Base-by-base conservation (phyloP, 208 protist genomes). In the Novymonas esmeraldas region DNA sequence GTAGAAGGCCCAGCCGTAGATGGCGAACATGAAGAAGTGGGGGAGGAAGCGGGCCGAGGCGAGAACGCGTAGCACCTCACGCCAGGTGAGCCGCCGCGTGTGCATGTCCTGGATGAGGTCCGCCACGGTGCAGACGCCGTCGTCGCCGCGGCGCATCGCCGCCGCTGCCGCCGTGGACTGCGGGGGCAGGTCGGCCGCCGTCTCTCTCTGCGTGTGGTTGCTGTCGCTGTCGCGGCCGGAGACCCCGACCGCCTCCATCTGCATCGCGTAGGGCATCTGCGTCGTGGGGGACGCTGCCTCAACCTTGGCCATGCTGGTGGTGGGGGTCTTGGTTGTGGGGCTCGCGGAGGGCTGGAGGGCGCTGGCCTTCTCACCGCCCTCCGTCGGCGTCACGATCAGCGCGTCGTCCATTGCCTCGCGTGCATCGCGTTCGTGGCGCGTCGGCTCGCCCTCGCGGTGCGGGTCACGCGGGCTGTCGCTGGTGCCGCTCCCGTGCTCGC, bases 1-100 rank as follows among this genome's bases (percentile, higher is more conserved):
- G 70, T 84, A 94, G 69, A 94, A 94, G 52, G 84, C 76, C 82
- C 82, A 94, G 20, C 85, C 82, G 64, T 79, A 94, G 39, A 92
- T 78, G 66, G 79, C 67, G 63, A 85, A 92, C 75, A 87, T 90
- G 66, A 91, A 80, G 64, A 94, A 89, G 69, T 92, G 90, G 2
- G 67, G 74, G 7, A 92, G 65, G 71, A 94, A 94, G 16, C 68
- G 81, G 16, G 50, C 20, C 1, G 76, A 83, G 24, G 90, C 55
- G 31, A 87, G 31, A n/a, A 81, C 79, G 13, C 78, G 62, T n/a
- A 90, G 44, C 7, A 75, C 70, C 68, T 90, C 87, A 39, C 42
- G 44, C 36, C 71, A 76, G 2, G 18, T 65, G 28, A 93, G 74
- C 10, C 70, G 68, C n/a, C 82, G 78, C 44, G 66, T 75, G 70